phyloP scores from a whole-genome alignment of 2,329 filamentous ascomycete genomes.

The Apiospora saccharicola region DNA sequence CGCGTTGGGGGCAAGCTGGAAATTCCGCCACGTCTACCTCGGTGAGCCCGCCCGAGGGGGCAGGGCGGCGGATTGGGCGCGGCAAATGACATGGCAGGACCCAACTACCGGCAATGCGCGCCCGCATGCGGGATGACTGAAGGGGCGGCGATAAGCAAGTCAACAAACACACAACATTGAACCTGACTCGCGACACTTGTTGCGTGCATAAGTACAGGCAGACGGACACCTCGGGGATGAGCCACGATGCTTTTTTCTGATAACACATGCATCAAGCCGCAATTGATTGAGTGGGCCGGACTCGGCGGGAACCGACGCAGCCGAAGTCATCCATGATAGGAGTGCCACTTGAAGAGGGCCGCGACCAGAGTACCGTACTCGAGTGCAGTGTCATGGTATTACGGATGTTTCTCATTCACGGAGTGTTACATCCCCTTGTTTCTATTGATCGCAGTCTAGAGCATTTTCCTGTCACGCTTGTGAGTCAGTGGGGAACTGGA shows the following conservation, averaged over 20 bases:
- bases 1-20: too few relatives aligned
- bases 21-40: too few relatives aligned
- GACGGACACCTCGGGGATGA: not conserved
- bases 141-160: not conserved
- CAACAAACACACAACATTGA: not conserved
- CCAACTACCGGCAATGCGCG: not conserved
- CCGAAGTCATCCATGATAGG: not conserved
- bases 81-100: not conserved
- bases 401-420: not conserved
- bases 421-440: not conserved
- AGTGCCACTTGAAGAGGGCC: not conserved
- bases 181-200: not conserved
- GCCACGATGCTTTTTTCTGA: not conserved
- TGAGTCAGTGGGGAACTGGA: too few relatives aligned
- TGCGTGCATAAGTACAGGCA: not conserved
- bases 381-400: not conserved
- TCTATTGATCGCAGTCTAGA: not conserved
- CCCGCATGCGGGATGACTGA: not conserved
- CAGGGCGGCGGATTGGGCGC: not conserved
- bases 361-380: not conserved
- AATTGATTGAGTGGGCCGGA: not conserved
- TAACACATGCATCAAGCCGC: not conserved
- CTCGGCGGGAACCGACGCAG: not conserved
- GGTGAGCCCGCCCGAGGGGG: too few relatives aligned
- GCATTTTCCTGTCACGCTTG: not conserved